Percentiles rank a stretch among this genome's conserved stretches.
These are phyloP conservation scores for Chrysoporthe puriensis DNA, from an alignment of 2,329 filamentous ascomycete species.

Conservation along the genomic window DNA sequence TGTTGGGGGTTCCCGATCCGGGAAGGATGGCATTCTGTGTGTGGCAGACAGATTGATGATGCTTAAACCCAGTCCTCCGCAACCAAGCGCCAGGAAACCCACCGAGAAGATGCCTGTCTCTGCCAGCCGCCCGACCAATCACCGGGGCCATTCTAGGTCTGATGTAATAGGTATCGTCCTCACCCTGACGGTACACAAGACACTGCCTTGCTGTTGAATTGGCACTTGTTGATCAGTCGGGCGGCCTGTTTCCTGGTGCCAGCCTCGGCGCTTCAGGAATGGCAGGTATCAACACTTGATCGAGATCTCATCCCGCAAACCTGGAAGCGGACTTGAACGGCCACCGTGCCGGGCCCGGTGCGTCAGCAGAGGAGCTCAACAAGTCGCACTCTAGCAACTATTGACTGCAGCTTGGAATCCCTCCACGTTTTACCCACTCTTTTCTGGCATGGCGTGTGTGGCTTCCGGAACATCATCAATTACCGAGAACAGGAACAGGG, in stretches of 20 bases:
- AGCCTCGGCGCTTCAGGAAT: conserved; percentile 5
- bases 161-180: conserved; percentile 23
- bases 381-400: not conserved
- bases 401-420: not conserved
- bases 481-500: conserved; percentile 10
- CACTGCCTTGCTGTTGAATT: conserved; percentile 1
- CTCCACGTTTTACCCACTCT: not conserved
- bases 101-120: conserved; percentile 19
- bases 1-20: conserved; percentile 1
- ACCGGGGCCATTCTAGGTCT: conserved; percentile 18
- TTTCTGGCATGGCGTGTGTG: not conserved
- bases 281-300: conserved; percentile 22
- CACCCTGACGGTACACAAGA: not conserved
- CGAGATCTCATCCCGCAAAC: conserved; percentile 20
- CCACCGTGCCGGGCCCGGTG: conserved; percentile 1
- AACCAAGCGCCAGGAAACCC: conserved; percentile 13
- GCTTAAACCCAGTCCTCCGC: conserved; percentile 10
- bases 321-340: not conserved
- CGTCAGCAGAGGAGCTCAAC: not conserved
- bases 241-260: not conserved
- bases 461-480: not conserved
- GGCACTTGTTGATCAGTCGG: conserved; percentile 16
- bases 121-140: conserved; percentile 11
- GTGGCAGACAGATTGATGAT: conserved; percentile 3
- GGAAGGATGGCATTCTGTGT: conserved; percentile 6